Evolutionary conservation across 768 basidiomycete genomes (phyloP).

Genomic region (Leucocoprinus sp.): DNA sequence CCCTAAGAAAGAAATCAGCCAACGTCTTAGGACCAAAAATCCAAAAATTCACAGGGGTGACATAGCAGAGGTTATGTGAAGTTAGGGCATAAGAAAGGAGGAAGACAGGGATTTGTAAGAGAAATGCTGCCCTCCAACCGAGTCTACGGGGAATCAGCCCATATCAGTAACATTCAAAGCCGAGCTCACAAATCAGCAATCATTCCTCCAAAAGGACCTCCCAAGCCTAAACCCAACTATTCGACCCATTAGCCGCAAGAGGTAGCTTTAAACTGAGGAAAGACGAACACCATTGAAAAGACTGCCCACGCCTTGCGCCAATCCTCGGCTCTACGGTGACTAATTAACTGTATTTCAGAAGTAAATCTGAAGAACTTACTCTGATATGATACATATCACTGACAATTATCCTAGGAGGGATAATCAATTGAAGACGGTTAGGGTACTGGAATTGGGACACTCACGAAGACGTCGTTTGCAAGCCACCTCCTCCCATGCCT

Average conservation of each 20-base stretch:
- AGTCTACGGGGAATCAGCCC: constrained; percentile 31
- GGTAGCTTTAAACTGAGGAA: neutral
- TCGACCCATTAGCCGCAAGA: neutral
- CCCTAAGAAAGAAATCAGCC: constrained; percentile 35
- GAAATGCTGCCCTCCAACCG: constrained; percentile 79
- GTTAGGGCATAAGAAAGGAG: constrained; percentile 50
- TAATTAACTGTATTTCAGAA: neutral
- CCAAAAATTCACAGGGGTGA: constrained; percentile 31
- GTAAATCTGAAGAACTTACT: constrained; percentile 31
- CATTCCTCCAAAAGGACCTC: constrained; percentile 68
- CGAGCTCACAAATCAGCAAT: constrained; percentile 53
- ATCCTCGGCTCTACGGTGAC: constrained; percentile 47
- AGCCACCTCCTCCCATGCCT: constrained; percentile 75
- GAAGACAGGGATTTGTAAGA: constrained; percentile 66
- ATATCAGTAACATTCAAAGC: neutral
- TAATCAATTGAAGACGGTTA: neutral
- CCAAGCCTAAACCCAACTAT: constrained; percentile 71
- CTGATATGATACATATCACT: constrained; percentile 78
- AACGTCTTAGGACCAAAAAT: neutral
- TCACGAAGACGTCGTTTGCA: constrained; percentile 63
- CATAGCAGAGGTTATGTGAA: constrained; percentile 51
- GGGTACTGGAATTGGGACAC: constrained; percentile 17
- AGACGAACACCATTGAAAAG: constrained; percentile 65
- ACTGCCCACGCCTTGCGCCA: constrained; percentile 63
- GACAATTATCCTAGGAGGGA: constrained; percentile 55